Conservation (phyloP, 768 basidiomycete genomes). For the Hemileccinum rubropunctum region DNA sequence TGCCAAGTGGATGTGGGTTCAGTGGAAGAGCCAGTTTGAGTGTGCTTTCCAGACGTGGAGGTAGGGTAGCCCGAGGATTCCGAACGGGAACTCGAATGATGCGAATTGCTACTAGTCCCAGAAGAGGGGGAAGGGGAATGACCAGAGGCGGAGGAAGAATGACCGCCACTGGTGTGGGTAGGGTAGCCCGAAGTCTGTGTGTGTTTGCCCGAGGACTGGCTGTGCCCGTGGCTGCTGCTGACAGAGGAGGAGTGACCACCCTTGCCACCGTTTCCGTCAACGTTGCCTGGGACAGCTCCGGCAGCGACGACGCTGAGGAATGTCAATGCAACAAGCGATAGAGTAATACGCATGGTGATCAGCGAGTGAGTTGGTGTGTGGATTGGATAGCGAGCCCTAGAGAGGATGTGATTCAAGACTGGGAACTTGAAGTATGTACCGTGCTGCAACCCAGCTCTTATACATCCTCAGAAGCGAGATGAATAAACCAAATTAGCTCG, state of each 20-base stretch:
- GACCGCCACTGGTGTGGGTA: no score
- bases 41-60: no score
- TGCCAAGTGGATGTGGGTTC: no score
- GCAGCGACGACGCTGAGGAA: constrained; percentile 9
- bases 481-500: background rate
- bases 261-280: background rate
- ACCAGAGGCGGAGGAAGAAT: no score
- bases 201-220: background rate
- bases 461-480: background rate
- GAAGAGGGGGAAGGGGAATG: no score
- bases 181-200: background rate
- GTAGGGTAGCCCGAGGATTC: no score
- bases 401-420: background rate
- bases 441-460: constrained; percentile 2
- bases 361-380: background rate
- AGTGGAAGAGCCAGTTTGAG: no score
- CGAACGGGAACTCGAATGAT: no score
- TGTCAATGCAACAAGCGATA: background rate
- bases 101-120: no score
- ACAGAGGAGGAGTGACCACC: background rate
- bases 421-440: background rate
- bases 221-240: background rate
- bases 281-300: background rate
- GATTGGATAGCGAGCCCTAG: background rate
- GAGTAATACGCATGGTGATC: constrained; percentile 10